A percentile compares a stretch with the other conserved stretches of the same genome.
Evolutionary conservation across 2,329 filamentous ascomycete species (phyloP).

Genomic region (Malbranchea cinnamomea): DNA sequence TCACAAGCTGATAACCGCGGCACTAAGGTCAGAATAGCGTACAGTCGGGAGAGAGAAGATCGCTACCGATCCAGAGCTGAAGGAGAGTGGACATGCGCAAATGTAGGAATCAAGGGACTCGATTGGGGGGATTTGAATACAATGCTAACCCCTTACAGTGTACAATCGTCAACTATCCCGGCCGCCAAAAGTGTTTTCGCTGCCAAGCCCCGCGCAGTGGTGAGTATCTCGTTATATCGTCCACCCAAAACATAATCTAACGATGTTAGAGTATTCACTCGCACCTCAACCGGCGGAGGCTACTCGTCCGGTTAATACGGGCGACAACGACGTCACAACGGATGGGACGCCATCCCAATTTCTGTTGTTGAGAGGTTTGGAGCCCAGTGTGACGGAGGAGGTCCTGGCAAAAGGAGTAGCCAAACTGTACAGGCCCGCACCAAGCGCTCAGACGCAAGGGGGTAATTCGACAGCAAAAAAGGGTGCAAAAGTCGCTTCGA

Average conservation of each 20-base stretch:
- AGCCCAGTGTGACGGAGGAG: conserved; percentile 55
- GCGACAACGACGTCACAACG: conserved; percentile 39
- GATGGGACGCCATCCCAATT: conserved; percentile 56
- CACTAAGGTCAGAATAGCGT: conserved; percentile 36
- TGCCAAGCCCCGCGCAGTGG: conserved; percentile 41
- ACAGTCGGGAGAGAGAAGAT: conserved; percentile 39
- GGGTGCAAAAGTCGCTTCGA: conserved; percentile 37
- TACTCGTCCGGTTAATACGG: conserved; percentile 34
- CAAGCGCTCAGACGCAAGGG: conserved; percentile 21
- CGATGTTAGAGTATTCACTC: conserved; percentile 11
- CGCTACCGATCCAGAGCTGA: conserved; percentile 32
- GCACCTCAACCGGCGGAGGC: conserved; percentile 16
- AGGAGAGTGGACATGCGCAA: conserved; percentile 42
- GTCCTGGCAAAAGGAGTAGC: conserved; percentile 57
- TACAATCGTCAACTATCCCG: conserved; percentile 41
- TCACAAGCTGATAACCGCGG: conserved; percentile 24
- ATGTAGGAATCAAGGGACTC: conserved; percentile 21
- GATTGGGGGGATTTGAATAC: neutral
- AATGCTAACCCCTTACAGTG: conserved; percentile 27
- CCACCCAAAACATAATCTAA: conserved; percentile 8
- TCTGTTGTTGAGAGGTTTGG: conserved; percentile 56
- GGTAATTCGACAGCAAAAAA: conserved; percentile 29
- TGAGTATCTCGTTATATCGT: conserved; percentile 18
- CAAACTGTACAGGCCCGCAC: conserved; percentile 50
- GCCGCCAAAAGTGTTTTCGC: conserved; percentile 41